A percentile compares a stretch with the other conserved stretches of the same genome.
phyloP scores from a whole-genome alignment of 441 rosid species.

The Populus trichocarpa region DNA sequence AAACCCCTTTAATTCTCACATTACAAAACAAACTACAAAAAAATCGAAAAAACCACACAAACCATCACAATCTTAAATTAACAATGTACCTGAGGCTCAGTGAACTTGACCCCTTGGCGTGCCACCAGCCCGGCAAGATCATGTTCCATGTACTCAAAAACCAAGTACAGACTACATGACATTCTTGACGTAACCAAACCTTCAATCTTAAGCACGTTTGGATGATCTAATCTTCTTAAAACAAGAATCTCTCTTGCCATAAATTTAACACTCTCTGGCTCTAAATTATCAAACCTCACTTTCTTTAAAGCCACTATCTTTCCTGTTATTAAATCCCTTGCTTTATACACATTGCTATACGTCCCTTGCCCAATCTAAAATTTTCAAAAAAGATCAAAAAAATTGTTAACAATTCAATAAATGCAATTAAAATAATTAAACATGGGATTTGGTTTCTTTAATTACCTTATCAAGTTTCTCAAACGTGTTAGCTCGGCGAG shows the following conservation, averaged over 20 bases:
- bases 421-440: neutral
- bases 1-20: neutral
- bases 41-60: constrained; percentile 1
- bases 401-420: neutral
- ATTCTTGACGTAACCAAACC: constrained; percentile 86
- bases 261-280: constrained; percentile 89
- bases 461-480: constrained; percentile 85
- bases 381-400: neutral
- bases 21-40: constrained; percentile 9
- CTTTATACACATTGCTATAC: constrained; percentile 89
- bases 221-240: constrained; percentile 61
- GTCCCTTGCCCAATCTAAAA: constrained; percentile 89
- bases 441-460: neutral
- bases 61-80: neutral
- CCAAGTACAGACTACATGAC: constrained; percentile 79
- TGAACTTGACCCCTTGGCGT: constrained; percentile 61
- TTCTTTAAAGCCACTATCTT: constrained; percentile 89
- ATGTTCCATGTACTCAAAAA: constrained; percentile 87
- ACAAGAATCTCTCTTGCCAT: constrained; percentile 96
- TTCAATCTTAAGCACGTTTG: constrained; percentile 81
- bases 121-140: constrained; percentile 82
- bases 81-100: constrained; percentile 66
- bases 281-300: constrained; percentile 81
- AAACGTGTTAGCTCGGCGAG: constrained; percentile 76
- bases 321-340: constrained; percentile 67